Base-by-base conservation (phyloP, 225 moss, liverwort and hornwort genomes). In the Asterella californica region DNA sequence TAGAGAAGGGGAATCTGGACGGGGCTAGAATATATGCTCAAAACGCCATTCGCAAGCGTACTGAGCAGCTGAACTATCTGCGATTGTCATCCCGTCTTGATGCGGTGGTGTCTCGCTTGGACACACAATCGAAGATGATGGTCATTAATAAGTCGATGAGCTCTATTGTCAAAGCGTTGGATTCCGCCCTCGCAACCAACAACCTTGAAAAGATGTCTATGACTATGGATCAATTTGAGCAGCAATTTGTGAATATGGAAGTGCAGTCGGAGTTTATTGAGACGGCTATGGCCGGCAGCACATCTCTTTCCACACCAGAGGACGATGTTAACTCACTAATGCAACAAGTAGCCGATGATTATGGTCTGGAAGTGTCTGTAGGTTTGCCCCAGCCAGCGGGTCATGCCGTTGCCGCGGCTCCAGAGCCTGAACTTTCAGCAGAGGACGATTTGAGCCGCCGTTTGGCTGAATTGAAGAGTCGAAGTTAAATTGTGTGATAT, bases 191-290 rank as follows among this genome's bases (percentile, higher is more conserved):
- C 0, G 87, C 84, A 47, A n/a, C 73, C 9, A 80, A 79, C 21
- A 88, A 88, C 72, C 76, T 88, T 6, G 82, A 88, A 79, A 88
- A 88, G 79, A 88, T 88, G 76, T 88, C 87, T 33, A 80, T 78
- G 73, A 88, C 87, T 33, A 88, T 88, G 87, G 87, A 88, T 59
- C 87, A 88, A 76, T 88, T 88, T 67, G 87, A 88, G 85, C 82
- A 88, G 61, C 82, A 82, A 77, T 88, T 88, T 67, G 84, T 88
- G 15, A 88, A 88, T 50, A 88, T 88, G 87, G 87, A 88, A 77
- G 87, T 88, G 6, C 87, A 88, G 75, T 84, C 84, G 55, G 82
- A 88, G 57, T 88, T 88, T 61, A 49, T 88, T 6, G 87, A 88
- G 87, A 80, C 78, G 24, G 87, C 87, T 2, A 88, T 88, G 87